These are phyloP conservation scores for Meyerozyma smithsonii DNA, from an alignment of 1,139 yeast species.

Conservation along the genomic window DNA sequence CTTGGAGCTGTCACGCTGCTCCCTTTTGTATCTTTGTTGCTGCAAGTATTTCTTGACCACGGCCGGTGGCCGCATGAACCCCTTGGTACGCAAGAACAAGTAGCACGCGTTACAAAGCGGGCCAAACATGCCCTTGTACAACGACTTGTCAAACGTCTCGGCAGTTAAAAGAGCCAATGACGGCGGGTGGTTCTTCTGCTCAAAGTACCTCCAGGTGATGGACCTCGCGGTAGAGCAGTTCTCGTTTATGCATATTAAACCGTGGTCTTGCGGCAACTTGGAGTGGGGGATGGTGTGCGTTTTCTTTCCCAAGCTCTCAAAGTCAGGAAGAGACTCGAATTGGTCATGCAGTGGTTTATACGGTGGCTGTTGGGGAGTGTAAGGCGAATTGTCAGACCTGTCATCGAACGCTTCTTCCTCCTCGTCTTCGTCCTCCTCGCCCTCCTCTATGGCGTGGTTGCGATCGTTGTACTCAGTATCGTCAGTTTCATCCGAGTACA, in stretches of 20 bases:
- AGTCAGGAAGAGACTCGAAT: conserved; percentile 40
- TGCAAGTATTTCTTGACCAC: conserved; percentile 46
- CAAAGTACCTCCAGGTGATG: conserved; percentile 45
- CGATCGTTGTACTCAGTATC: conserved; percentile 4
- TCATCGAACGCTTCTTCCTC: conserved; percentile 14
- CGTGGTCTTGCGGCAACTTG: conserved; percentile 38
- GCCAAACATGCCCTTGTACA: conserved; percentile 49
- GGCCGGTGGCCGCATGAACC: conserved; percentile 49
- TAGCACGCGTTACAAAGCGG: conserved; percentile 50
- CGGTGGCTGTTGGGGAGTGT: conserved; percentile 40
- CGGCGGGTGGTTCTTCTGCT: conserved; percentile 37
- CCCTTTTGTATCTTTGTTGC: conserved; percentile 41
- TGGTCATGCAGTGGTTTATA: conserved; percentile 18
- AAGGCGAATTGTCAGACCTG: conserved; percentile 30
- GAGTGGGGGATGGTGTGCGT: conserved; percentile 39
- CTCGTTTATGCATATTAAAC: conserved; percentile 38
- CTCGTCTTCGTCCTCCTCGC: conserved; percentile 8
- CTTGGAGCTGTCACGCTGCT: conserved; percentile 19
- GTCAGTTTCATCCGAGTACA: conserved; percentile 3
- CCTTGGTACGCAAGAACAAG: conserved; percentile 42
- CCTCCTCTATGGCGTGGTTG: conserved; percentile 9
- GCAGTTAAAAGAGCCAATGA: conserved; percentile 36
- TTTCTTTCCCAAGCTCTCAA: conserved; percentile 43
- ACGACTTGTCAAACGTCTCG: conserved; percentile 34
- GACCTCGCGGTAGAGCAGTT: conserved; percentile 41